Percentiles rank a stretch among this genome's conserved stretches.
phyloP scores from a whole-genome alignment of 148 eudicot genomes.

The Polygonum aviculare region DNA sequence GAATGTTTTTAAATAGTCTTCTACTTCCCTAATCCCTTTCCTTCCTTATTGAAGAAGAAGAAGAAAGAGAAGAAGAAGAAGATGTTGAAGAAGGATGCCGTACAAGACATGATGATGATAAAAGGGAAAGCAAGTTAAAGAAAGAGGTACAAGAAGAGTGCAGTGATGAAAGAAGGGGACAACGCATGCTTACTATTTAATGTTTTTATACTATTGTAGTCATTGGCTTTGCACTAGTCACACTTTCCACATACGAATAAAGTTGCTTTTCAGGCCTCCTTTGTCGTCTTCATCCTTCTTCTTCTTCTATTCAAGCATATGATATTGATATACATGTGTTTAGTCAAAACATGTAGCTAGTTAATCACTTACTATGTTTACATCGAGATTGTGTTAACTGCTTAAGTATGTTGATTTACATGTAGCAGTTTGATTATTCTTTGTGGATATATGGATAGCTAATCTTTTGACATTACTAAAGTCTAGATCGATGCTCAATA shows the following conservation, averaged over 20 bases:
- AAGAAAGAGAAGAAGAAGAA: neutral
- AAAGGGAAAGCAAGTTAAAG: neutral
- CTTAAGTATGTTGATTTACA: no score
- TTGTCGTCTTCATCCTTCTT: neutral
- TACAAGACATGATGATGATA: neutral
- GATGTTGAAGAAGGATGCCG: no score
- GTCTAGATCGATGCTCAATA: no score
- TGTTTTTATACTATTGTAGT: neutral
- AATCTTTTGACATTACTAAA: no score
- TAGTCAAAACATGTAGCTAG: neutral
- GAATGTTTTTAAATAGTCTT: no score
- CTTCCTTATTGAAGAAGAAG: neutral
- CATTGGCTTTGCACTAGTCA: neutral
- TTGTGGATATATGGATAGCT: no score
- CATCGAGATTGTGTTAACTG: no score
- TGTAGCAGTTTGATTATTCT: no score
- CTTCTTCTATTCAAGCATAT: neutral
- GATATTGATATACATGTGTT: neutral
- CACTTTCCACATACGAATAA: neutral
- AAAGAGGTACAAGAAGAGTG: neutral
- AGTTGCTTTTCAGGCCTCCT: neutral
- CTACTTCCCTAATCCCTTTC: no score
- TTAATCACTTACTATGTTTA: no score
- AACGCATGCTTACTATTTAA: constrained; percentile 4
- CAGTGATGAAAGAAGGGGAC: constrained; percentile 6